Evolutionary conservation across 2,329 filamentous ascomycete species (phyloP).

Genomic region (Stromatinia cepivora): DNA sequence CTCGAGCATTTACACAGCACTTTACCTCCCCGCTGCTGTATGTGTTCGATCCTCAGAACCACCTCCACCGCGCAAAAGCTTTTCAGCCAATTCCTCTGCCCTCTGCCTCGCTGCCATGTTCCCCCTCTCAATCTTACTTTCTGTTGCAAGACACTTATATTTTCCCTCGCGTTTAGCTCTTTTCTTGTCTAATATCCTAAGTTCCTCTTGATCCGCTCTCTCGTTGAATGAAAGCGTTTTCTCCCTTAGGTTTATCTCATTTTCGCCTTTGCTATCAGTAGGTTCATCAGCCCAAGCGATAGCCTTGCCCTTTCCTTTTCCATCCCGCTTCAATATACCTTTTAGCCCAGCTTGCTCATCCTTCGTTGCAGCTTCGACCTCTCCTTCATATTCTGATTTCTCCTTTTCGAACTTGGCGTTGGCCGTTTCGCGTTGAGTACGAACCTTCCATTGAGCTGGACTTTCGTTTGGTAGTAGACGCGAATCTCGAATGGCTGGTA

Average conservation of each 20-base stretch:
- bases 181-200: not conserved
- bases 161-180: not conserved
- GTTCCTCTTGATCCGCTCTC: constrained; percentile 11
- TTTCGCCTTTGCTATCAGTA: not conserved
- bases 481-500: not conserved
- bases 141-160: constrained; percentile 1
- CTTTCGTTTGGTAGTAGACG: not conserved
- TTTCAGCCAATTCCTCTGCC: not conserved
- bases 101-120: constrained; percentile 1
- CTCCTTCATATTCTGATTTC: not conserved
- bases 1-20: not conserved
- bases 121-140: not conserved
- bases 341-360: not conserved
- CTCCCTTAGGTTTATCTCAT: not conserved
- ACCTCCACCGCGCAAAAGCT: not conserved
- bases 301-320: not conserved
- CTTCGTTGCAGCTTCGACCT: not conserved
- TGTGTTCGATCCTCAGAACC: not conserved
- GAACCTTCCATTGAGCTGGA: constrained; percentile 11
- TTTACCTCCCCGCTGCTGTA: not conserved
- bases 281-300: constrained; percentile 3
- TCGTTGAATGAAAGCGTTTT: not conserved
- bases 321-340: not conserved
- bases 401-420: not conserved
- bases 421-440: not conserved